Evolutionary conservation across 2,329 filamentous ascomycete genomes (phyloP), one percentile per base, ranked within the genome.

Genomic region (Apiospora sp.): DNA sequence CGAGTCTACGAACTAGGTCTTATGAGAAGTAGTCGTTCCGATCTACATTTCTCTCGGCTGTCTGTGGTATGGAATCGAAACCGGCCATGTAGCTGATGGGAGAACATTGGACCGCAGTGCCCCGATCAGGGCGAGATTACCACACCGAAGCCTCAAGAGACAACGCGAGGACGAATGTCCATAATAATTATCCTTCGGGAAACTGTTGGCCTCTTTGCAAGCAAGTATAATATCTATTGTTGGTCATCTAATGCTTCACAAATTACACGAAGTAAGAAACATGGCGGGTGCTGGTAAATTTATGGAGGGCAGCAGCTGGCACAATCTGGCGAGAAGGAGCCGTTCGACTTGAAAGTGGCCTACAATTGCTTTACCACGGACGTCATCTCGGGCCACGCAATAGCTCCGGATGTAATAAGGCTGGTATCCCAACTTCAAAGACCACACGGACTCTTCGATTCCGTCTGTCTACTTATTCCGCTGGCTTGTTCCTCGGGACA

Each of bases 391-490:
- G 76, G 79, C 0, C 84, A 83, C 67, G 78, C 77, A 34, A 84
- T 84, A 70, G 83, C 77, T 81, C 46, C 67, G 81, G 22, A 10
- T 10, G 41, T 37, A 64, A 43, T 14, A 44, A 5, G 80, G 75
- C 0, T 83, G 82, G 82, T 76, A 78, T 41, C 81, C 82, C 6
- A 83, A 83, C 71, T 82, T 82, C 67, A 74, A 75, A 6, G 72
- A 71, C 8, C 69, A 77, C 7, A 71, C 73, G 16, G 71, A 75
- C 1, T 72, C 76, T 0, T 67, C 75, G 8, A 72, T 79, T 4
- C 73, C 75, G 61, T 73, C 75, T 22, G 72, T 75, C 13, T 79
- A 74, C 48, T 30, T 77, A 7, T 76, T 79, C 68, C 75, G 76
- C 8, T 79, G 76, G 58, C 76, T 79, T 61, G 76, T 0, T 71